Evolutionary conservation across 1,139 yeast genomes (phyloP).

Genomic region (Kurtzmaniella quercitrusa): DNA sequence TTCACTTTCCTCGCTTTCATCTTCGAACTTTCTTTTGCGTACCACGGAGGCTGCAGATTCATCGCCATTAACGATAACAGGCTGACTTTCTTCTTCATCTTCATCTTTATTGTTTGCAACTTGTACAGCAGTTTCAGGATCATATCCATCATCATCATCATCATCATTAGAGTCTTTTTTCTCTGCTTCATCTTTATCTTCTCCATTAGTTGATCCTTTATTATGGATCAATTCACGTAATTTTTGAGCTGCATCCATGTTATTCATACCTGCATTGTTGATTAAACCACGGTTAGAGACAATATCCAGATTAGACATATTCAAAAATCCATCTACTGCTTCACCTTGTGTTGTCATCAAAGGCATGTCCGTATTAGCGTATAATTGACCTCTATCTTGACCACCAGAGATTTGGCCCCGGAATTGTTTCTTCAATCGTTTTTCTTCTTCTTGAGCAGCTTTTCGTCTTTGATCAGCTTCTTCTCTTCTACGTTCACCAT

Average conservation of each 20-base stretch:
- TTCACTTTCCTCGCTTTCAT: conserved; percentile 11
- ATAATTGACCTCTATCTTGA: conserved; percentile 71
- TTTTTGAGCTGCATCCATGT: conserved; percentile 65
- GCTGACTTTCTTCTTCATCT: conserved; percentile 8
- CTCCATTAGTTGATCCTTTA: conserved; percentile 14
- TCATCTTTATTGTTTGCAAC: conserved; percentile 12
- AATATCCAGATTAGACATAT: conserved; percentile 67
- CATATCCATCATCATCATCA: conserved; percentile 34
- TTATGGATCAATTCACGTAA: conserved; percentile 39
- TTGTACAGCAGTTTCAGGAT: conserved; percentile 24
- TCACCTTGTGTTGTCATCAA: conserved; percentile 69
- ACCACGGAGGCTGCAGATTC: conserved; percentile 11
- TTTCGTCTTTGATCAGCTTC: conserved; percentile 62
- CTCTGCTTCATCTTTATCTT: conserved; percentile 12
- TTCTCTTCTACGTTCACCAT: conserved; percentile 61
- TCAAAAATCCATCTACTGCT: conserved; percentile 57
- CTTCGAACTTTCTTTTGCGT: conserved; percentile 15
- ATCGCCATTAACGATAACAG: conserved; percentile 17
- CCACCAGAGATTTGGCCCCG: conserved; percentile 49
- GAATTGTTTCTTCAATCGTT: conserved; percentile 29
- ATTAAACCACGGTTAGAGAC: conserved; percentile 58
- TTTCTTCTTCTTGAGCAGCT: conserved; percentile 38
- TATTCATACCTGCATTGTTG: conserved; percentile 74
- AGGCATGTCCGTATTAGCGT: conserved; percentile 72
- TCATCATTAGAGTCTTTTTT: conserved; percentile 19